Conservation (phyloP, 176 grass and related monocot genomes). For the Lolium rigidum region DNA sequence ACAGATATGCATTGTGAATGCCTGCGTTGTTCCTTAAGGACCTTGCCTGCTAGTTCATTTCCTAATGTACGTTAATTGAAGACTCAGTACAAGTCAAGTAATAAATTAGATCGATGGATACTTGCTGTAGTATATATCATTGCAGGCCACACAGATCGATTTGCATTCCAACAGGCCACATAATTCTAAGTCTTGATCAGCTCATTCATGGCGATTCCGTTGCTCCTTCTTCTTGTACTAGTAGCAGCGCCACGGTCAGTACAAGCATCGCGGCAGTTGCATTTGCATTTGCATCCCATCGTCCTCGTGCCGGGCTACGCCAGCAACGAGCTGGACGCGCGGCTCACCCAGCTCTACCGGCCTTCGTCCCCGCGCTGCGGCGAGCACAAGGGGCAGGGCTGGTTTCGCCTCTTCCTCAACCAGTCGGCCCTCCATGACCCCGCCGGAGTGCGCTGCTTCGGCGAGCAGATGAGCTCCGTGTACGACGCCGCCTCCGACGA, state of each 20-base stretch:
- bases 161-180: background rate
- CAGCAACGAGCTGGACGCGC: constrained; percentile 67
- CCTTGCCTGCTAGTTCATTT: background rate
- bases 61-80: background rate
- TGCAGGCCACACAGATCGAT: background rate
- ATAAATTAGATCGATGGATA: too few species aligned
- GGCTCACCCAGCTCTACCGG: constrained; percentile 53
- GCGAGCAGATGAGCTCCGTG: constrained; percentile 40
- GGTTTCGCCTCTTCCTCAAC: constrained; percentile 65
- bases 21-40: background rate
- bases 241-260: background rate
- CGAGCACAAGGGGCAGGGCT: background rate
- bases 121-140: too few species aligned
- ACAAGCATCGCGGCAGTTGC: background rate
- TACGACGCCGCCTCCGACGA: constrained; percentile 51
- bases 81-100: background rate
- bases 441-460: constrained; percentile 43
- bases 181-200: background rate
- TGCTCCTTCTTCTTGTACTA: background rate
- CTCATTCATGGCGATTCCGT: background rate
- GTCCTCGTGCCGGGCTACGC: constrained; percentile 64
- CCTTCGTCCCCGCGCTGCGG: constrained; percentile 44
- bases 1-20: too few species aligned
- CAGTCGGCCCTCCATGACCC: constrained; percentile 30
- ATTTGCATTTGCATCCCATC: too few species aligned